A percentile compares a stretch with the other conserved stretches of the same genome.
Evolutionary conservation across 345 rosid species (phyloP).

Genomic region (Iberis pinnata): DNA sequence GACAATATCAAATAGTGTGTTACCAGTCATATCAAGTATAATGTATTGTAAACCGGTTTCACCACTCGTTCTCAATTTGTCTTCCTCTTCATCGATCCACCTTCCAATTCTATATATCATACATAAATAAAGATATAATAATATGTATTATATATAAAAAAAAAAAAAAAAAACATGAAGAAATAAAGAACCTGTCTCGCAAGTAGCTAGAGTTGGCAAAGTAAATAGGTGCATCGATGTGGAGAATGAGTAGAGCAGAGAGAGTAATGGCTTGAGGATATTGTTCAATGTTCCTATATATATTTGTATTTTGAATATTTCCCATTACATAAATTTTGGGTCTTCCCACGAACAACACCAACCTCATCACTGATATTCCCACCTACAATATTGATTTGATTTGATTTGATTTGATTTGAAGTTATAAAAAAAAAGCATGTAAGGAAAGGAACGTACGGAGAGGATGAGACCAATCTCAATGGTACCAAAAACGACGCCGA

Average conservation of each 20-base stretch:
- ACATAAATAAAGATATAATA: not conserved
- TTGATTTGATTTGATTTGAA: no score
- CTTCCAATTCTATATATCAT: constrained; percentile 45
- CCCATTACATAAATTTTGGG: constrained; percentile 65
- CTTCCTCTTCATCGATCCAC: constrained; percentile 85
- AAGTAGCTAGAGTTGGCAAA: constrained; percentile 76
- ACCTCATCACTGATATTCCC: constrained; percentile 57
- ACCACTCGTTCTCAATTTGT: constrained; percentile 41
- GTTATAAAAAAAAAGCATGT: no score
- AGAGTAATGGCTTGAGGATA: constrained; percentile 47
- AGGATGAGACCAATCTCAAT: constrained; percentile 62
- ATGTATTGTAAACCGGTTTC: constrained; percentile 57
- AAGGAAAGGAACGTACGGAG: constrained; percentile 36
- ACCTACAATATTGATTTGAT: constrained; percentile 33
- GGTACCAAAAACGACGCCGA: constrained; percentile 69
- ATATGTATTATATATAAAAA: no score
- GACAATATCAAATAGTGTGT: no score
- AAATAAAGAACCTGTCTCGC: constrained; percentile 61
- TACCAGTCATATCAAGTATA: constrained; percentile 65
- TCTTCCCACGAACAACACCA: constrained; percentile 74
- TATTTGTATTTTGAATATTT: constrained; percentile 49
- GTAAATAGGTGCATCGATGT: constrained; percentile 79
- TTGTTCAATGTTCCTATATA: constrained; percentile 65
- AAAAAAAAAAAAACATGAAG: not conserved
- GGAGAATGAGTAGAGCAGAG: constrained; percentile 60